Base-by-base conservation (phyloP, 495 filamentous ascomycete genomes). In the Venustampulla echinocandica region DNA sequence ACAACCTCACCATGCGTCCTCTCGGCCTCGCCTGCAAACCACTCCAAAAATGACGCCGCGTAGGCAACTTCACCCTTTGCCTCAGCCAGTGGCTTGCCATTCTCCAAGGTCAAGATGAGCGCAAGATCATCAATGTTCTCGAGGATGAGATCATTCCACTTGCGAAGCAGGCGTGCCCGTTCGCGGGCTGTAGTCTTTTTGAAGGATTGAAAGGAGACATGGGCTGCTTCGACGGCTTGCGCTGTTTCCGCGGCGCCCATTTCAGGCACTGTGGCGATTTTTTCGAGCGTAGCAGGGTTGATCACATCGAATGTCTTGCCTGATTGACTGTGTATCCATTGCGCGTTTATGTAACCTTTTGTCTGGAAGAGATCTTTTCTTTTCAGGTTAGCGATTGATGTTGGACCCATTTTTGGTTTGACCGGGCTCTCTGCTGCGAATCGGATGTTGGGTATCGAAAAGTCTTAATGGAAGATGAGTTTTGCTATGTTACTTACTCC, bases 41-140 rank as follows among this genome's bases (percentile, higher is more conserved):
- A 88, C 60, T 87, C 83, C 50, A 87, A 79, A 67, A 86, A 87
- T 53, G 66, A 68, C 22, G 84, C 80, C 11, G 84, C 81, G 53
- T 86, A 87, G 44, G 71, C 70, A 17, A 84, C 81, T 62, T 87
- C 84, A 11, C 75, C 77, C 59, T 77, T 81, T 18, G 84, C 77
- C 51, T 89, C 84, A 1, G 77, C 70, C 3, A 80, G 52, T 0
- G 84, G 80, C 63, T 89, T 89, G 34, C 84, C 83, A 47, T 87
- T 87, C 63, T 87, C 83, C 71, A 76, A 79, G 41, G 89, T 94
- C 49, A 95, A 92, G 50, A 97, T 63, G 34, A 77, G 85, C 9
- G 88, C 87, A 19, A 95, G 67, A 57, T 97, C 90, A n/a, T 90
- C 86, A 25, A 76, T 71, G 47, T 95, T 90, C 20, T 85, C 87